A percentile compares a stretch with the other conserved stretches of the same genome.
Conservation (phyloP, 139 green algal genomes). For the Picochlorum sp. region DNA sequence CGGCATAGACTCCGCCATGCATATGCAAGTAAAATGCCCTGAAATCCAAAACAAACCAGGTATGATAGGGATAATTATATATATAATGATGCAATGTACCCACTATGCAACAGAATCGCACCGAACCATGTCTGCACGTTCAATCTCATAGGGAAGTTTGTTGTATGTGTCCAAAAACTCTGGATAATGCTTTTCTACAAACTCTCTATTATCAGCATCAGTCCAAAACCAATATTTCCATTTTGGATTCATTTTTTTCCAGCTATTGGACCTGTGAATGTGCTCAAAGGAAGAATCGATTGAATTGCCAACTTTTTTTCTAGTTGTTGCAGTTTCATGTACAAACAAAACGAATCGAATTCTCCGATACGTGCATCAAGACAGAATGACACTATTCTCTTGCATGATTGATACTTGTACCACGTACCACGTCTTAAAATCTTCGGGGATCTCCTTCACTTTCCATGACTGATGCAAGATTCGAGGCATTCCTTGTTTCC, state of each 20-base stretch:
- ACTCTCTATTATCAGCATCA: conserved; percentile 14
- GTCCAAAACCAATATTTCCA: conserved; percentile 30
- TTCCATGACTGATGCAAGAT: conserved; percentile 35
- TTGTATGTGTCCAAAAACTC: conserved; percentile 22
- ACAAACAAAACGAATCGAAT: no score
- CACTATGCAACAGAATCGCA: background rate
- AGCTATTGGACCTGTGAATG: conserved; percentile 4
- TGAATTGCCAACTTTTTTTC: background rate
- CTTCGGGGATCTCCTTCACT: conserved; percentile 6
- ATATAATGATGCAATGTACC: no score
- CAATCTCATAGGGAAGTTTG: conserved; percentile 12
- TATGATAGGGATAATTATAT: background rate
- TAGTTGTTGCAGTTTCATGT: background rate
- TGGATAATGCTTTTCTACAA: conserved; percentile 16
- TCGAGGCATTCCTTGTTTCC: conserved; percentile 1
- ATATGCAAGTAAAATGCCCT: conserved; percentile 17
- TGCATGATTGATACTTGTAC: background rate
- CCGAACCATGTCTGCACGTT: background rate
- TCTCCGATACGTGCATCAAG: no score
- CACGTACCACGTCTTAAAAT: conserved; percentile 15
- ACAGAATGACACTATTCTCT: no score
- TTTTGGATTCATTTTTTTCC: conserved; percentile 8
- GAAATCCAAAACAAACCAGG: conserved; percentile 3
- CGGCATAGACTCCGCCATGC: conserved; percentile 19
- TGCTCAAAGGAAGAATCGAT: background rate